These are phyloP conservation scores for Wallacemonas rigidus DNA, from an alignment of 208 protist species.

Conservation along the genomic window DNA sequence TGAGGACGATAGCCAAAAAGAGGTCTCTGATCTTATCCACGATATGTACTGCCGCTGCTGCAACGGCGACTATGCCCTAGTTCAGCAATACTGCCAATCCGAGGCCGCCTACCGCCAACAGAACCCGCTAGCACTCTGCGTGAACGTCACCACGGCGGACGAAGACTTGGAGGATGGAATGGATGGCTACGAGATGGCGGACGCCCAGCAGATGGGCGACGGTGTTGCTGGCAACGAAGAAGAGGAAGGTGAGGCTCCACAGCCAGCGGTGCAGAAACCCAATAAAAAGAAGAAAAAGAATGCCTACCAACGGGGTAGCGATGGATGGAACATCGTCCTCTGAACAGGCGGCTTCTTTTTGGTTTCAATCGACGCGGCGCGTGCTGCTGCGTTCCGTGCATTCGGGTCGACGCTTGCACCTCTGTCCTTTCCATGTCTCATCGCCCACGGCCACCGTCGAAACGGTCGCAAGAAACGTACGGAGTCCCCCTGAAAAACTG, in stretches of 20 bases:
- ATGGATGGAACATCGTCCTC: slow-evolving; percentile 73
- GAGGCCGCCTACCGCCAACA: slow-evolving; percentile 52
- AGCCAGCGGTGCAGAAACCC: slow-evolving; percentile 15
- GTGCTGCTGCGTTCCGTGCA: too few species aligned
- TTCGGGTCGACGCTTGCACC: too few species aligned
- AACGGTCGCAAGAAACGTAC: too few species aligned
- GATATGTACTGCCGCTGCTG: slow-evolving; percentile 89
- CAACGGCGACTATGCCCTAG: slow-evolving; percentile 57
- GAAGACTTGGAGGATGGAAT: slow-evolving; percentile 22
- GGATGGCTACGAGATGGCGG: slow-evolving; percentile 16
- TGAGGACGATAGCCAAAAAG: slow-evolving; percentile 89
- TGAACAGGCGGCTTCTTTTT: neutral
- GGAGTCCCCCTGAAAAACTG: too few species aligned
- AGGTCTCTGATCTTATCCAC: slow-evolving; percentile 79
- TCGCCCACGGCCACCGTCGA: too few species aligned
- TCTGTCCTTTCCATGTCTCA: too few species aligned
- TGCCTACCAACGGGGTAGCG: slow-evolving; percentile 52
- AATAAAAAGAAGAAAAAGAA: slow-evolving; percentile 75
- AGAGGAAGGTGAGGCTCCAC: slow-evolving; percentile 14
- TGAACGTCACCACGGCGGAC: slow-evolving; percentile 45
- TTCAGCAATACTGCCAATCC: slow-evolving; percentile 60
- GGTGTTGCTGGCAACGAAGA: slow-evolving; percentile 7
- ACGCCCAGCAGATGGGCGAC: neutral
- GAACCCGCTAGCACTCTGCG: slow-evolving; percentile 70
- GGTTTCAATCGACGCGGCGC: too few species aligned